Base-by-base conservation (phyloP, 1,139 yeast genomes). In the Blastobotrys raffinosifermentans region DNA sequence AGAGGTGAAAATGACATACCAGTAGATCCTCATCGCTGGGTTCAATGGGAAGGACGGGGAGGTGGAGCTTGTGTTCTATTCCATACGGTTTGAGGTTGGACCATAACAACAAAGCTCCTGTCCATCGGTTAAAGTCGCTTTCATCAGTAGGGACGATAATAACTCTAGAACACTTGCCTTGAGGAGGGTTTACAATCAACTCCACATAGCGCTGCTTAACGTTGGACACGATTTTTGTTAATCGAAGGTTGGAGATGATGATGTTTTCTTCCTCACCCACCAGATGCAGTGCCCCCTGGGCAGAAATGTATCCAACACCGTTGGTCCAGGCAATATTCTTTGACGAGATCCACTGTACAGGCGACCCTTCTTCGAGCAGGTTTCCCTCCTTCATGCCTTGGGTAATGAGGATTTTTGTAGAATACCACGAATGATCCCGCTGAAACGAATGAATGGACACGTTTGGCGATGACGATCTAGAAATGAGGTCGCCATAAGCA, bases 1-100 rank as follows among this genome's bases (percentile, higher is more conserved):
- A 48, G 3, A 53, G 55, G 30, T 50, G 47, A 34, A 60, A 47
- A 27, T 51, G 55, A 34, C 60, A 53, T 13, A 57, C 50, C 29
- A 59, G 40, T 9, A 57, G 35, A 19, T 44, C 47, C 5, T 43
- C 49, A 11, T 43, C 45, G 4, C 46, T 35, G 33, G 39, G 31
- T 20, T 16, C 14, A 35, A 38, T 34, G 6, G 34, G 36, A 18
- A 47, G 26, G 15, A 41, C 45, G 11, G 51, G 47, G 29, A 49
- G 42, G 39, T 36, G 41, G 29, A 48, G 41, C 38, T 54, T 54
- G 30, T 41, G 36, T 14, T 41, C 44, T 23, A 51, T 29, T 4
- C 58, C 58, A 2, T 35, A 33, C 5, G 55, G 45, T 26, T 49
- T 49, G 29, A 54, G 40, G 35, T 50, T 49, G 14, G 57, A 49